Evolutionary conservation across 306 rosid genomes (phyloP), one percentile per base, ranked within the genome.

Genomic region (Prunus campanulata): DNA sequence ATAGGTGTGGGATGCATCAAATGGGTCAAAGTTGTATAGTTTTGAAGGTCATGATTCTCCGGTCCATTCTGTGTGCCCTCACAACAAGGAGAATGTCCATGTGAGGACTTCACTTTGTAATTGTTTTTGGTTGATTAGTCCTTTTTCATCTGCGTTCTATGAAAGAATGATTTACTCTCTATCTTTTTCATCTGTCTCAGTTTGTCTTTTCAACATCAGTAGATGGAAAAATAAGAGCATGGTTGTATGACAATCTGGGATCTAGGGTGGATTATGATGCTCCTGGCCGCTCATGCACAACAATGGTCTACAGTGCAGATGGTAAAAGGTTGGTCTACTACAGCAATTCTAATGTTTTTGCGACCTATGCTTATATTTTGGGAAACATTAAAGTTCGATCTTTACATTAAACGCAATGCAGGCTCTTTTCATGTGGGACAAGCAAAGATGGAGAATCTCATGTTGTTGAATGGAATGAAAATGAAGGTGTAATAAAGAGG

Each of bases 361-460:
- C 51, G 2, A 50, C 35, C 32, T 49, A 22, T 12, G 29, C 27
- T 47, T 39, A 18, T 56, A 62, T 35, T 66, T 75, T 20, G 68
- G 64, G 54, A 6, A 52, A 66, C 49, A 18, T 68, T 48, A 74
- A 79, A 55, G 44, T 30, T 52, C 15, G 20, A 71, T 20, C 9
- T 78, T 64, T 66, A 27, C 25, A 19, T 8, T 32, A 11, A 50
- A 68, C 14, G 39, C 16, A 42, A 77, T 78, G 68, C 72, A 91
- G 98, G 86, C 93, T 93, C 60, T 93, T 93, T 82, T 93, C 97
- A 59, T 91, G 98, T n/a, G 98, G 98, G 73, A 91, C 98, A 62
- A 90, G 85, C 77, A 83, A 88, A 82, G 92, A 86, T 0, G 97
- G 98, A n/a, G 90, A 87, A 22, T 93, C 97, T 16, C 87, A 88